Base-by-base conservation (phyloP, 2,329 filamentous ascomycete genomes). In the Dactylonectria macrodidyma region DNA sequence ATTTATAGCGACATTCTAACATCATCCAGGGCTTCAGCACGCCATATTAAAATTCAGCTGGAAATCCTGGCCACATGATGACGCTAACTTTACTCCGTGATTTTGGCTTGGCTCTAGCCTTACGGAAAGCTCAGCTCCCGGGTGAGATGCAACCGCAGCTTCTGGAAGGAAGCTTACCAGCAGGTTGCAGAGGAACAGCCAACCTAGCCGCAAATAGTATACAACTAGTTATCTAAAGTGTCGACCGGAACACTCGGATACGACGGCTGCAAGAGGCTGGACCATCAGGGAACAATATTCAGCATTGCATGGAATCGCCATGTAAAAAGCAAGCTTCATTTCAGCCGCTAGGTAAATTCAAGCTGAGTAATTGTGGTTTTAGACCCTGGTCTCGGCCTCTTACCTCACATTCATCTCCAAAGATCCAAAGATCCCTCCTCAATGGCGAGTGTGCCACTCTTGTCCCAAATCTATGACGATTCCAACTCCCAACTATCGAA, bases 391-490 rank as follows among this genome's bases (percentile, higher is more conserved):
- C 48, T 3, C 8, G 22, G 16, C 16, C 48, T 34, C 26, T n/a
- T 26, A 19, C 14, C 48, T 51, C 26, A n/a, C 8, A 2, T n/a
- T 26, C 47, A 30, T 30, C 12, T 33, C 30, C 7, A 12, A 38
- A 19, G 19, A 19, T 30, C 46, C 36, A 24, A 30, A 9, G 26
- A 34, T 19, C 26, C 48, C 48, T 33, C 6, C 16, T 4, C 33
- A n/a, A 34, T 9, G 8, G 4, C 26, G 12, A 11, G 24, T 50
- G 47, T 36, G n/a, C 50, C 14, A 16, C 50, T 52, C 16, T 8
- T 34, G 8, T 34, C 50, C 50, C n/a, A 34, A 34, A 52, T 52
- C 50, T 52, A 52, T 52, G 50, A 52, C 50, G 50, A 52, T 36
- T 30, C 12, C 5, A 8, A 10, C 50, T 33, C 50, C 7, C 26